These are phyloP conservation scores for Picochlorum sp. DNA, from an alignment of 139 green algal species.

Conservation along the genomic window DNA sequence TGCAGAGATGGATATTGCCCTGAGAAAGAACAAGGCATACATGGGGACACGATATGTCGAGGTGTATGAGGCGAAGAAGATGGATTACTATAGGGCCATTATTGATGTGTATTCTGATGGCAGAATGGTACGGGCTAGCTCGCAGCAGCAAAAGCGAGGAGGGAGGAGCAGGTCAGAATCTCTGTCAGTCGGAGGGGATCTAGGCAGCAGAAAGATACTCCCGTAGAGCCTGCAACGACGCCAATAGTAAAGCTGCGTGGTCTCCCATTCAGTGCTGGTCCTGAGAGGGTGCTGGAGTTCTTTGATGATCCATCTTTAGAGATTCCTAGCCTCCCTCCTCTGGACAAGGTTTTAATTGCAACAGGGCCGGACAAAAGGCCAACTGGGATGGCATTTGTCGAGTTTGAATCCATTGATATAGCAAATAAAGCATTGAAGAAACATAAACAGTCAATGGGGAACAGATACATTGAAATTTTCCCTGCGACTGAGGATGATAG, in stretches of 20 bases:
- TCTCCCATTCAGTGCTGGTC: conserved; percentile 66
- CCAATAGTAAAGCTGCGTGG: conserved; percentile 69
- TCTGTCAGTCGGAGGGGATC: background rate
- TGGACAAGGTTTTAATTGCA: conserved; percentile 57
- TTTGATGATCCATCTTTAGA: conserved; percentile 55
- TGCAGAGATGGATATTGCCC: conserved; percentile 52
- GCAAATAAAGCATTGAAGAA: conserved; percentile 55
- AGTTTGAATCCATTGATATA: conserved; percentile 58
- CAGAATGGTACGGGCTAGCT: conserved; percentile 5
- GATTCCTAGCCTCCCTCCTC: conserved; percentile 7
- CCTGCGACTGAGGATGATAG: conserved; percentile 46
- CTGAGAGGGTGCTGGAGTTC: conserved; percentile 68
- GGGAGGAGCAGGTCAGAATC: background rate
- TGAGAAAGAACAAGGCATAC: conserved; percentile 65
- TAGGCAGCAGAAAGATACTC: background rate
- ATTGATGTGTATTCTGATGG: conserved; percentile 15
- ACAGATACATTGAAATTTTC: conserved; percentile 82
- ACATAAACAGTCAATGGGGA: conserved; percentile 75
- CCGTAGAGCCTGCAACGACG: background rate
- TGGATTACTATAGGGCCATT: conserved; percentile 63
- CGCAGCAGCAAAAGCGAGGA: background rate
- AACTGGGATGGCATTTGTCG: conserved; percentile 66
- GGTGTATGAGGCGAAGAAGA: conserved; percentile 65
- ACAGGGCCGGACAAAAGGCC: conserved; percentile 45
- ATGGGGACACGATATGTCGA: conserved; percentile 75